A percentile compares a stretch with the other conserved stretches of the same genome.
Evolutionary conservation across 129 eudicot species (phyloP).

Genomic region (Chrysanthemum lavandulifolium): DNA sequence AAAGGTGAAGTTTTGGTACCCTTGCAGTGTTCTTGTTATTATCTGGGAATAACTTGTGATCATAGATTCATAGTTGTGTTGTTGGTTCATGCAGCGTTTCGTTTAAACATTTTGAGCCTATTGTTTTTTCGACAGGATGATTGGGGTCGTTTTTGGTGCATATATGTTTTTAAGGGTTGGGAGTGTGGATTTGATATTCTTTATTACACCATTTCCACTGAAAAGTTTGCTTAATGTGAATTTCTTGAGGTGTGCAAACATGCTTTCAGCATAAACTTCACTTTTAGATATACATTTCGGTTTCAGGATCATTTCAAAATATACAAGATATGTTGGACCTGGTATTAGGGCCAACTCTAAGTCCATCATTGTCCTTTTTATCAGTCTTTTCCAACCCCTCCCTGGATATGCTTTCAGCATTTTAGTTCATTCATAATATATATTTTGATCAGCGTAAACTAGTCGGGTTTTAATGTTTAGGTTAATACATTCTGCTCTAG

Average conservation of each 20-base stretch:
- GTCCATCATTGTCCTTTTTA: constrained; percentile 12
- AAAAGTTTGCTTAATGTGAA: too few species aligned
- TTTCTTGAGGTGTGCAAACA: too few species aligned
- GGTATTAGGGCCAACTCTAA: too few species aligned
- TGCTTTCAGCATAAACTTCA: too few species aligned
- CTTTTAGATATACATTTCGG: too few species aligned
- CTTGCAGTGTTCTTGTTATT: not conserved
- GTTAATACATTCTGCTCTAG: not conserved
- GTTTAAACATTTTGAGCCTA: not conserved
- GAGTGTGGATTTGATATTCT: not conserved
- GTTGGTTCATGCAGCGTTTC: not conserved
- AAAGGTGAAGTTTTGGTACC: constrained; percentile 7
- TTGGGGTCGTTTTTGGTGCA: not conserved
- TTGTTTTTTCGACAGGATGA: too few species aligned
- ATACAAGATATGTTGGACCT: constrained; percentile 38
- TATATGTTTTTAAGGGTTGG: not conserved
- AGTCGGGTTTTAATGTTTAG: not conserved
- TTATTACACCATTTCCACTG: not conserved
- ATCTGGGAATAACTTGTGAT: not conserved
- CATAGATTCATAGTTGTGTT: not conserved
- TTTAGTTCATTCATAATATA: not conserved
- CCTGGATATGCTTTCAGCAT: too few species aligned
- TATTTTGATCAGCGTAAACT: not conserved
- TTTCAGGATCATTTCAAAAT: not conserved
- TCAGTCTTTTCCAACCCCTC: constrained; percentile 83